Evolutionary conservation across 192 early-diverging fungal genomes (phyloP).

Genomic region (Umbelopsis isabellina): DNA sequence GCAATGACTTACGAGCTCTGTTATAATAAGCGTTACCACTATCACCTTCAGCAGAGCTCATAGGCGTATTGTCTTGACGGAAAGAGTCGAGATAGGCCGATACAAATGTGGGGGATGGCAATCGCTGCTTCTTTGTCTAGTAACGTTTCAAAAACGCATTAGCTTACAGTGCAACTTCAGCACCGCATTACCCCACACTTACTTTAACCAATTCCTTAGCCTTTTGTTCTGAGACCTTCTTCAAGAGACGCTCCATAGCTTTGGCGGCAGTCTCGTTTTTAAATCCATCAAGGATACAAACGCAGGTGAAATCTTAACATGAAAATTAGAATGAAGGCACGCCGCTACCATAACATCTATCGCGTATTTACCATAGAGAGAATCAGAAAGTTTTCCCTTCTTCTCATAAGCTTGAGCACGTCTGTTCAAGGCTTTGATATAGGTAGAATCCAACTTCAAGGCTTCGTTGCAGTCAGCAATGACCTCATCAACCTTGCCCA

Average conservation of each 20-base stretch:
- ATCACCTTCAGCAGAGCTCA: conserved; percentile 28
- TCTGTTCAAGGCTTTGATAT: conserved; percentile 78
- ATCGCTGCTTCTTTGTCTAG: conserved; percentile 50
- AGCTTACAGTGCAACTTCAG: background rate
- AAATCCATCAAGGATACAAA: conserved; percentile 95
- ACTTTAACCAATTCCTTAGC: conserved; percentile 75
- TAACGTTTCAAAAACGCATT: background rate
- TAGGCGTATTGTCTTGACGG: conserved; percentile 40
- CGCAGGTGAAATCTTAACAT: conserved; percentile 76
- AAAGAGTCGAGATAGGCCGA: conserved; percentile 95
- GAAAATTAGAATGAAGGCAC: too few species aligned
- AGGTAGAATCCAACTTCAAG: conserved; percentile 80
- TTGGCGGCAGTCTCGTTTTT: conserved; percentile 78
- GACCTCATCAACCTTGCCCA: conserved; percentile 71
- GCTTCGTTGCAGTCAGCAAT: conserved; percentile 88
- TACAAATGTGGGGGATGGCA: conserved; percentile 94
- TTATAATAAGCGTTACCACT: conserved; percentile 58
- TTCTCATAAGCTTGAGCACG: conserved; percentile 63
- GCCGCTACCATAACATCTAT: too few species aligned
- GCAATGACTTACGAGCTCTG: conserved; percentile 54
- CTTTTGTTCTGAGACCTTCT: conserved; percentile 75
- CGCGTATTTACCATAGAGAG: conserved; percentile 53
- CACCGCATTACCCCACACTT: background rate
- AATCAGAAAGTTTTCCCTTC: conserved; percentile 50
- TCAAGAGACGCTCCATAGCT: conserved; percentile 88